Evolutionary conservation across 768 basidiomycete genomes (phyloP), one percentile per base, ranked within the genome.

Genomic region (Tephrocybe rancida): DNA sequence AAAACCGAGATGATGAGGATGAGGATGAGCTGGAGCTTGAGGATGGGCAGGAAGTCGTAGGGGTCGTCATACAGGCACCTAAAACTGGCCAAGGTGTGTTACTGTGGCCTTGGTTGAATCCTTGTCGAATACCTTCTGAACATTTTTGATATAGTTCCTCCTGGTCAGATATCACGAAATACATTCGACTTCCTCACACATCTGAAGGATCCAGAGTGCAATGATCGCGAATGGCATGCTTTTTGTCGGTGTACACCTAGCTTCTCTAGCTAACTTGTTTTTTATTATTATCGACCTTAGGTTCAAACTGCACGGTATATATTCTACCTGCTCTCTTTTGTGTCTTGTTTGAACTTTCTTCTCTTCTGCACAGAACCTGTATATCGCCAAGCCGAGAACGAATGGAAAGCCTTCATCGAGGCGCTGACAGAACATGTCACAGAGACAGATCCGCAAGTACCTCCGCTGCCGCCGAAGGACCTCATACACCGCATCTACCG

Each of bases 401-500:
- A 98, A 69, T 98, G 91, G 88, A 90, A 88, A 64, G 82, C 78
- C 32, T 98, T 96, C 62, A 73, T 95, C 18, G 86, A 88, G 37
- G 72, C 72, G 0, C 84, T 95, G 64, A 88, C 88, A 1, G 75
- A 82, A 10, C 68, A 82, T 25, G 74, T 96, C 14, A 75, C 79
- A 25, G 86, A 86, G 41, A 85, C 84, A 1, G 96, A 99, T 67
- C 72, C 83, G 16, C 84, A 97, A 62, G 82, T 98, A 0, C 96
- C 97, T 0, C 85, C 83, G 7, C 74, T 98, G 2, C 97, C 97
- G 0, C 83, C 92, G 0, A 95, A 94, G 63, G 96, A 99, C 61
- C 80, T 96, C 21, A 85, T 91, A 50, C 92, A 98, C 68, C 79
- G 96, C 14, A 95, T 98, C 35, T 96, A 97, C 66, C 86, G 95